phyloP scores from a whole-genome alignment of 306 rosid species.

The Glycyrrhiza uralensis region DNA sequence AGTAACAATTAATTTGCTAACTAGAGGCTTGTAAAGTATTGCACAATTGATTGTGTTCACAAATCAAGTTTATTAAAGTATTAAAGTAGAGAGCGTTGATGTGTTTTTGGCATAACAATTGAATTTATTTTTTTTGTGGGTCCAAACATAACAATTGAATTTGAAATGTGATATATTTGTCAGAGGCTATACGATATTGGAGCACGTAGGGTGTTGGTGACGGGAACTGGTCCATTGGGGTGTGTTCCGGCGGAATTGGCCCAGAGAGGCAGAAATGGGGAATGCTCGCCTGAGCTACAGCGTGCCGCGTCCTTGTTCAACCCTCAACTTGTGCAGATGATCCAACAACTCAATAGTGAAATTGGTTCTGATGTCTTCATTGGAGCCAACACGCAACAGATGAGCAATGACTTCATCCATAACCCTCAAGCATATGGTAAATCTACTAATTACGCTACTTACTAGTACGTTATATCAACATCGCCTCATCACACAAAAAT shows the following conservation, averaged over 20 bases:
- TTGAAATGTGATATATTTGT: not conserved
- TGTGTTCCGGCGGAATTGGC: slow-evolving; percentile 93
- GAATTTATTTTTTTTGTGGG: too few species aligned
- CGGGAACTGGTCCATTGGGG: slow-evolving; percentile 86
- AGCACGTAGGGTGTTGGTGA: slow-evolving; percentile 70
- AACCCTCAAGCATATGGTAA: slow-evolving; percentile 58
- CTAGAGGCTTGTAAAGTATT: too few species aligned
- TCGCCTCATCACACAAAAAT: not conserved
- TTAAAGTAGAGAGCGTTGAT: not conserved
- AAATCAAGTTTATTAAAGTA: too few species aligned
- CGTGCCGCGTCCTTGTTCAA: slow-evolving; percentile 57
- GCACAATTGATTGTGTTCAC: too few species aligned
- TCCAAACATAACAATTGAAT: not conserved
- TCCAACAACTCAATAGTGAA: slow-evolving; percentile 41
- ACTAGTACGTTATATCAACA: not conserved
- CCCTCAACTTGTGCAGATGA: slow-evolving; percentile 57
- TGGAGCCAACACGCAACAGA: slow-evolving; percentile 49
- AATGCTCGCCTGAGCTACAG: slow-evolving; percentile 56
- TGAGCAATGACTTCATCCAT: slow-evolving; percentile 37
- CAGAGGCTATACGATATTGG: slow-evolving; percentile 59
- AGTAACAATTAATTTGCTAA: too few species aligned
- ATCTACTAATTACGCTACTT: too few species aligned
- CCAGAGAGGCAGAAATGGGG: slow-evolving; percentile 40
- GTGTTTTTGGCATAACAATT: not conserved
- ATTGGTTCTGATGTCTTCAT: slow-evolving; percentile 56